Percentiles rank a stretch among this genome's conserved stretches.
These are phyloP conservation scores for Skeletonema menzelii DNA, from an alignment of 108 stramenopile species.

Conservation along the genomic window DNA sequence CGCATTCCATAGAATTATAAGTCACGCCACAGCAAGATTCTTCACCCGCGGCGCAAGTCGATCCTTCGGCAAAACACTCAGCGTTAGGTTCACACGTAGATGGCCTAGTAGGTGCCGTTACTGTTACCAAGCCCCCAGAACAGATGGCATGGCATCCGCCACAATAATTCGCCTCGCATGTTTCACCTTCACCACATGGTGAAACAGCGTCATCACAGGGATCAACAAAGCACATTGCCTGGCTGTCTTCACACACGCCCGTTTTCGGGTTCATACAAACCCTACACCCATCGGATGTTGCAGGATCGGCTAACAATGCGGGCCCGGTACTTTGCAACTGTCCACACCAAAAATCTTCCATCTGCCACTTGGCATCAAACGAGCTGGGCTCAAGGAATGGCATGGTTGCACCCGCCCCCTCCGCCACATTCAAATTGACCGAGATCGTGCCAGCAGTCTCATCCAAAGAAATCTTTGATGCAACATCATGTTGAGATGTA, in stretches of 20 bases:
- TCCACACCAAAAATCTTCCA: neutral
- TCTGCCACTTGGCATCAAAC: constrained; percentile 5
- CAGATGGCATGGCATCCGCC: constrained; percentile 25
- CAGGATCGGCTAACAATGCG: neutral
- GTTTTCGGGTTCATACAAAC: neutral
- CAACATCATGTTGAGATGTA: constrained; percentile 15
- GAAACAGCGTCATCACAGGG: constrained; percentile 4
- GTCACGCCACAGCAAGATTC: neutral
- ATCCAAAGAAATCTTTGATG: constrained; percentile 14
- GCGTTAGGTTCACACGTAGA: neutral
- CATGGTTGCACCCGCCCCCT: neutral
- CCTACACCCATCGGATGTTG: neutral
- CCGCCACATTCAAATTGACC: neutral
- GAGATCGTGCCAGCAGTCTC: constrained; percentile 2
- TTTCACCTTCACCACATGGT: constrained; percentile 1
- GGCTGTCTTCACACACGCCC: neutral
- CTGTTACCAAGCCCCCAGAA: neutral
- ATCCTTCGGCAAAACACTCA: neutral
- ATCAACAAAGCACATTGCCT: constrained; percentile 6
- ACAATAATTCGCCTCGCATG: constrained; percentile 17
- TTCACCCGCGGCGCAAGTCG: neutral
- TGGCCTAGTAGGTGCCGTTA: neutral
- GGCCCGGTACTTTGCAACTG: neutral
- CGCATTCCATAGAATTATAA: neutral
- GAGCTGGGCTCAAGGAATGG: constrained; percentile 16